These are phyloP conservation scores for Cyberlindnera lachancei DNA, from an alignment of 805 yeast species.

Conservation along the genomic window DNA sequence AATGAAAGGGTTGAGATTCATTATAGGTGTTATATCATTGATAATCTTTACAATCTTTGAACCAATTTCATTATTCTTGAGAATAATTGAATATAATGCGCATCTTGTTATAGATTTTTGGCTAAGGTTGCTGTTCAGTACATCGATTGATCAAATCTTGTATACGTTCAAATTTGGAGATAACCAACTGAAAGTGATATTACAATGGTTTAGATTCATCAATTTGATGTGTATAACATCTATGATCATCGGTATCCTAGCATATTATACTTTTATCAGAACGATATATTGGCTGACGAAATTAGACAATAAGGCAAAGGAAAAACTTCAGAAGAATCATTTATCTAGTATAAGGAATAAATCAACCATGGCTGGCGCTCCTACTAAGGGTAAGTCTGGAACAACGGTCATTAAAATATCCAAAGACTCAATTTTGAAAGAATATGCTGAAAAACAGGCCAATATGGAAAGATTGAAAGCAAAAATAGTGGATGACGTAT, in stretches of 20 bases:
- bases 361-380: background rate
- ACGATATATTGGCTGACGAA: conserved; percentile 18
- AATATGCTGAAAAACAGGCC: background rate
- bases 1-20: too few species aligned
- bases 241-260: conserved; percentile 15
- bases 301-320: conserved; percentile 7
- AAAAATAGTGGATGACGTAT: background rate
- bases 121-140: conserved; percentile 12
- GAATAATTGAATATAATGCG: conserved; percentile 17
- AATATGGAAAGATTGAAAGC: background rate
- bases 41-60: conserved; percentile 10
- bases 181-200: conserved; percentile 12
- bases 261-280: conserved; percentile 15
- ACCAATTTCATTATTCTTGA: conserved; percentile 13
- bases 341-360: background rate
- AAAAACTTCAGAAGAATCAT: conserved; percentile 4
- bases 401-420: conserved; percentile 4
- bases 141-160: conserved; percentile 10
- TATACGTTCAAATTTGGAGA: conserved; percentile 12
- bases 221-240: conserved; percentile 18
- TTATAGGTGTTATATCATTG: too few species aligned
- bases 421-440: conserved; percentile 3
- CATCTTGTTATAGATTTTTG: conserved; percentile 14
- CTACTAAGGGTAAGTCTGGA: conserved; percentile 1
- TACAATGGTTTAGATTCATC: conserved; percentile 17